A percentile compares a stretch with the other conserved stretches of the same genome.
Conservation (phyloP, 2,329 filamentous ascomycete genomes). For the Bretziella fagacearum region DNA sequence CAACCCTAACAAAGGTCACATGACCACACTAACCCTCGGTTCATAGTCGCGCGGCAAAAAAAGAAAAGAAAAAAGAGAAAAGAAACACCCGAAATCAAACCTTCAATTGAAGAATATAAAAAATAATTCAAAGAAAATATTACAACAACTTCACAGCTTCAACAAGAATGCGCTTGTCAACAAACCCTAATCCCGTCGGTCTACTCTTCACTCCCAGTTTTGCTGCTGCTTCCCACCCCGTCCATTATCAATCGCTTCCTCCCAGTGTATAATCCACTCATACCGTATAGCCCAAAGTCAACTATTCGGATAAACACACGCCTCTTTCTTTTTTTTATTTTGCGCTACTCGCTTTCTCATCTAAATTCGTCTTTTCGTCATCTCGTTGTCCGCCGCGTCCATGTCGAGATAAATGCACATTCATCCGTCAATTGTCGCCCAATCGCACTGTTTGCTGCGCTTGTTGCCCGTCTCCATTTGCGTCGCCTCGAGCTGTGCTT, state of each 20-base stretch:
- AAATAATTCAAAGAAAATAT: too few species aligned
- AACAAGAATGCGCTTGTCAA: not conserved
- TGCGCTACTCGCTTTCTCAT: not conserved
- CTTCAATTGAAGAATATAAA: not conserved
- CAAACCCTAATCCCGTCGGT: conserved; percentile 2
- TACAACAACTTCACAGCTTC: too few species aligned
- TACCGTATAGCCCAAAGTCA: too few species aligned
- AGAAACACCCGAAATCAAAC: too few species aligned
- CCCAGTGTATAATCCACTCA: not conserved
- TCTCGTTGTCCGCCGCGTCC: not conserved
- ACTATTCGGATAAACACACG: too few species aligned
- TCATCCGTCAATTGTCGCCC: not conserved
- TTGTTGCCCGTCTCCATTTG: not conserved
- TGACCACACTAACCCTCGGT: too few species aligned
- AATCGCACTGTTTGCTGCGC: not conserved
- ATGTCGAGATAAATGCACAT: conserved; percentile 5
- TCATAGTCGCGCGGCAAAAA: not conserved
- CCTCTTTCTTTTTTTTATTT: not conserved
- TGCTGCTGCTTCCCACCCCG: not conserved
- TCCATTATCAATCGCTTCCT: not conserved
- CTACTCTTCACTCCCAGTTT: not conserved
- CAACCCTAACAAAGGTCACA: not conserved
- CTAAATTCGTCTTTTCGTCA: not conserved
- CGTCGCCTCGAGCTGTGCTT: not conserved
- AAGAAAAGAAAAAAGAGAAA: not conserved